Evolutionary conservation across 352 stramenopile species (phyloP), one percentile per base, ranked within the genome.

Genomic region (Phytophthora quininea): DNA sequence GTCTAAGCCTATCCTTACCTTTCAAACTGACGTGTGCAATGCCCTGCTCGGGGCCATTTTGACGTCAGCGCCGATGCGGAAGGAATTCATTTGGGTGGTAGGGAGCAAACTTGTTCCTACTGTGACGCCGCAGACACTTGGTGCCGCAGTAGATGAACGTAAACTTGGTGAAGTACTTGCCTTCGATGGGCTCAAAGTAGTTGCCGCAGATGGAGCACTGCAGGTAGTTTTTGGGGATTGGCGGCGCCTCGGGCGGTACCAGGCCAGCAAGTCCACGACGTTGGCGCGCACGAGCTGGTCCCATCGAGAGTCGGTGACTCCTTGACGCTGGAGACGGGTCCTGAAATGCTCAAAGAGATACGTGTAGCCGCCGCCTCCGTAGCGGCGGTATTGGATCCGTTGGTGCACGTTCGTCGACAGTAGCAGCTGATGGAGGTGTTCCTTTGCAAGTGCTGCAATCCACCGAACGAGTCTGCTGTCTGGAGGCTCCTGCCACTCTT

Each of bases 161-260:
- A 53, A 93, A 94, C 72, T 96, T 96, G 50, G 88, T 90, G 42
- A 93, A 96, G 68, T 94, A 96, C 65, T 96, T 84, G 30, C 88
- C 88, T 15, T 90, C 86, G 58, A 96, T 87, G 8, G 88, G 88
- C 69, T 96, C 88, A 60, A 96, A 96, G 55, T 67, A 74, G 30
- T 82, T 76, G 6, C 52, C 37, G 67, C 88, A 96, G 59, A 96
- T 90, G 29, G 76, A 92, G 69, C 88, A 96, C 45, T 78, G 69
- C 37, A 94, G 58, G 42, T 84, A 56, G 91, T n/a, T 74, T 57
- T 94, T 93, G 30, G 86, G 86, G 55, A 88, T 77, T 15, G 69
- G 73, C 0, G 83, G 74, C n/a, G 70, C 64, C 24, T 72, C 72
- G 27, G 84, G 88, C 35, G 86, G 62, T 93, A 96, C 80, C 88